Evolutionary conservation across 306 rosid genomes (phyloP).

Genomic region (Arachis hypogaea): DNA sequence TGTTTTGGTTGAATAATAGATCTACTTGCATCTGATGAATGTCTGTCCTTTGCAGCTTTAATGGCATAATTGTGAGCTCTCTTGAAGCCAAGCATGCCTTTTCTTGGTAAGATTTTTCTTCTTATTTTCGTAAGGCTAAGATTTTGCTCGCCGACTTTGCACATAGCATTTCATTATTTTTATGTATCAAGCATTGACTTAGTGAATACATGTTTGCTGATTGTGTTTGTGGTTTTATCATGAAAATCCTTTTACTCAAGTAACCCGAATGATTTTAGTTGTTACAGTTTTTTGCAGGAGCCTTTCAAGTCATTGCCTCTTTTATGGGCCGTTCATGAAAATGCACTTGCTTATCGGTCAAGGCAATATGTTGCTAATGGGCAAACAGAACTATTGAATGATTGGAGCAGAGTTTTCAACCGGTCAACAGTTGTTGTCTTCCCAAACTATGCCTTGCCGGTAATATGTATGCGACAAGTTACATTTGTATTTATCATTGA

Average conservation of each 20-base stretch:
- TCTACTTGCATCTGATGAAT: constrained; percentile 39
- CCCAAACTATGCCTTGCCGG: constrained; percentile 90
- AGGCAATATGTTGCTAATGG: constrained; percentile 57
- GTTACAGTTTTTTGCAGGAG: constrained; percentile 91
- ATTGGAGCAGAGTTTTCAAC: constrained; percentile 88
- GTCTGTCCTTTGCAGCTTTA: constrained; percentile 64
- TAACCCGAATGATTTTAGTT: constrained; percentile 62
- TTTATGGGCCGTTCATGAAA: constrained; percentile 84
- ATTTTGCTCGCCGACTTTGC: constrained; percentile 25
- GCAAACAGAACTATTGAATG: constrained; percentile 70
- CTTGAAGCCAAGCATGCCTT: constrained; percentile 71
- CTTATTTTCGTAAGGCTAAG: constrained; percentile 21
- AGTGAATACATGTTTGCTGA: neutral
- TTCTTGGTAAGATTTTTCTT: constrained; percentile 73
- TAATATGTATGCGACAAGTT: constrained; percentile 51
- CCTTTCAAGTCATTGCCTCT: constrained; percentile 93
- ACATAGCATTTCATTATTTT: neutral
- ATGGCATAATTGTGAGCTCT: constrained; percentile 83
- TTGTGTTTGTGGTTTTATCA: constrained; percentile 22
- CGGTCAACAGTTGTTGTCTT: constrained; percentile 92
- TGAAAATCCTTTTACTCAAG: constrained; percentile 40
- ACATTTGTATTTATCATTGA: constrained; percentile 17
- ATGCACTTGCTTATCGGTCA: constrained; percentile 74
- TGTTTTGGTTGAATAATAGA: constrained; percentile 30
- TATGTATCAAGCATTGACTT: constrained; percentile 4